Percentiles rank a stretch among this genome's conserved stretches.
These are phyloP conservation scores for Thymus mandschuricus DNA, from an alignment of 257 asterid genomes.

Conservation along the genomic window DNA sequence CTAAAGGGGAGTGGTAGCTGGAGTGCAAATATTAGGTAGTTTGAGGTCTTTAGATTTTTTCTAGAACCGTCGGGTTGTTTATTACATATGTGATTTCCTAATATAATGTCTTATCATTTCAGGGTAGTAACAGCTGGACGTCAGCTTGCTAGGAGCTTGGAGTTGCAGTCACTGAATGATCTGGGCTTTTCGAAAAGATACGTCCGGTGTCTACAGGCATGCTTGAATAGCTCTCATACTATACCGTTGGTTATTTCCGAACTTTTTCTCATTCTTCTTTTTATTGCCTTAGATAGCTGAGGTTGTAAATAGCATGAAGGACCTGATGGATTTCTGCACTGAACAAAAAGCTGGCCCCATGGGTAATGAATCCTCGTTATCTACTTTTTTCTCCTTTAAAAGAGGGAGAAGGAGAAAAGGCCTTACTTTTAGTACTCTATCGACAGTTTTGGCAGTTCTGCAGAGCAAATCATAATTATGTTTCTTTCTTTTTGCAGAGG, in stretches of 20 bases:
- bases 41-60: neutral
- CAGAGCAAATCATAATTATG: neutral
- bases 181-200: slow-evolving; percentile 95
- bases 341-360: slow-evolving; percentile 82
- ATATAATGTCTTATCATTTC: slow-evolving; percentile 27
- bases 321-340: slow-evolving; percentile 86
- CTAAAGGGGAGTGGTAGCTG: neutral
- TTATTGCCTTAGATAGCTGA: slow-evolving; percentile 75
- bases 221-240: slow-evolving; percentile 8
- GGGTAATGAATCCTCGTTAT: slow-evolving; percentile 49
- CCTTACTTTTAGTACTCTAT: neutral
- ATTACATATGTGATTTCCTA: neutral
- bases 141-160: slow-evolving; percentile 95
- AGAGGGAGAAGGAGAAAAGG: too few species aligned
- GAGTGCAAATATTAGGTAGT: neutral
- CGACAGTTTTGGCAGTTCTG: neutral
- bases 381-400: neutral
- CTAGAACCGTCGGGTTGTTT: slow-evolving; percentile 12
- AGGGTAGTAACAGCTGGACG: slow-evolving; percentile 98
- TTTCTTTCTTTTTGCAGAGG: slow-evolving; percentile 60
- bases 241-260: neutral
- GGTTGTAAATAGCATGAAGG: slow-evolving; percentile 97
- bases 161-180: slow-evolving; percentile 90
- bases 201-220: slow-evolving; percentile 95
- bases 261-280: slow-evolving; percentile 18